These are phyloP conservation scores for Pseudevernia furfuracea DNA, from an alignment of 495 filamentous ascomycete species.

Conservation along the genomic window DNA sequence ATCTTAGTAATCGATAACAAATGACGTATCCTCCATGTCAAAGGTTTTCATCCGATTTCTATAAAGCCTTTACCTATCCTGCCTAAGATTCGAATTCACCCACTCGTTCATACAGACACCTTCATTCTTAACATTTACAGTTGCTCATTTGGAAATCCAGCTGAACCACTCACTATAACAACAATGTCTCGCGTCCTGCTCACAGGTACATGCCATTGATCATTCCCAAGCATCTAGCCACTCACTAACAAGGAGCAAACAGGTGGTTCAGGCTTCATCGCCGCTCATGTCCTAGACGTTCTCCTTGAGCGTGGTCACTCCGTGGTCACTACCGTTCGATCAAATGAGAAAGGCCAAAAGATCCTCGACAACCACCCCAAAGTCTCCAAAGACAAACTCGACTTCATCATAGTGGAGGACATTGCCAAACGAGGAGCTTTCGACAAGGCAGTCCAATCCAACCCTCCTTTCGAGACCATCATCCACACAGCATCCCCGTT, in stretches of 20 bases:
- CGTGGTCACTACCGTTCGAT: slow-evolving; percentile 79
- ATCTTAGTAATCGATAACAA: no score
- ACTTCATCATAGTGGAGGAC: slow-evolving; percentile 73
- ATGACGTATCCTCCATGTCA: background rate
- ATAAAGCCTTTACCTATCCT: no score
- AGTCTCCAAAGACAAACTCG: slow-evolving; percentile 54
- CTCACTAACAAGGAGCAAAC: background rate
- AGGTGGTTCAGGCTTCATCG: slow-evolving; percentile 66
- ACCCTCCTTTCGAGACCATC: slow-evolving; percentile 74
- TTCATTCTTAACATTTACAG: no score
- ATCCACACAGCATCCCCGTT: slow-evolving; percentile 87
- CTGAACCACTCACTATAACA: background rate
- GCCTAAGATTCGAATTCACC: no score
- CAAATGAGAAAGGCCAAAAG: slow-evolving; percentile 65
- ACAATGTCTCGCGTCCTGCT: slow-evolving; percentile 17
- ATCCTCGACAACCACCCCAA: slow-evolving; percentile 62
- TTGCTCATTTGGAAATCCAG: background rate
- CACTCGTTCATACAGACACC: no score
- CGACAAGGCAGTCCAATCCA: slow-evolving; percentile 42
- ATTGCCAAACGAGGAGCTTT: slow-evolving; percentile 53
- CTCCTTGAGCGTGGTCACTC: slow-evolving; percentile 61
- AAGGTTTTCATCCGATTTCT: no score
- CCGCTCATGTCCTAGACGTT: slow-evolving; percentile 71
- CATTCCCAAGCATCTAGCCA: background rate
- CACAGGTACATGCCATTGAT: slow-evolving; percentile 5